Evolutionary conservation across 805 yeast genomes (phyloP).

Genomic region (Starmerella scarabaei): DNA sequence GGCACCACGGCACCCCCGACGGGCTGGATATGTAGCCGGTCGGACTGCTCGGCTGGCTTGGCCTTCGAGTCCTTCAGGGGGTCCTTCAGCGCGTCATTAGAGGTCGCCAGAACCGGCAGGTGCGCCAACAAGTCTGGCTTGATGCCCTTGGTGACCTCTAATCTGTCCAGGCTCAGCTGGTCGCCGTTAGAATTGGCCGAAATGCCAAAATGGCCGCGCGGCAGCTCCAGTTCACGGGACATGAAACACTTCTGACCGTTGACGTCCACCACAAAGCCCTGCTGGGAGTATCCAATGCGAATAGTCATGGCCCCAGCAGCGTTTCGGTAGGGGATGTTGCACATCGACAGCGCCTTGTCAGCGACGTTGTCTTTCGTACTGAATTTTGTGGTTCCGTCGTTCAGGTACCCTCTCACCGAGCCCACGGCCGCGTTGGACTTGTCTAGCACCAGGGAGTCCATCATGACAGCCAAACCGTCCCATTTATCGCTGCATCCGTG

Average conservation of each 20-base stretch:
- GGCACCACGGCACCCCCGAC: background rate
- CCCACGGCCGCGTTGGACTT: constrained; percentile 18
- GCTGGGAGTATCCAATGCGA: constrained; percentile 25
- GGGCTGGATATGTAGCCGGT: too few relatives aligned
- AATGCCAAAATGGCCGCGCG: constrained; percentile 26
- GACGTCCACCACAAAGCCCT: constrained; percentile 27
- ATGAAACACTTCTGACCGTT: constrained; percentile 30
- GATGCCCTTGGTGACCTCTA: constrained; percentile 13
- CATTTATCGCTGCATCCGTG: constrained; percentile 29
- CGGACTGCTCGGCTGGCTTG: background rate
- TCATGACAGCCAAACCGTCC: constrained; percentile 32
- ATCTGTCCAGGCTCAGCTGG: constrained; percentile 11
- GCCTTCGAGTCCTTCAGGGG: background rate
- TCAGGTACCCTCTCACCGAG: constrained; percentile 30
- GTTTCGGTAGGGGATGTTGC: constrained; percentile 28
- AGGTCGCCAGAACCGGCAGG: constrained; percentile 6
- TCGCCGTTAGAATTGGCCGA: constrained; percentile 25
- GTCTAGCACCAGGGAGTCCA: constrained; percentile 27
- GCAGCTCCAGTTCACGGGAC: constrained; percentile 26
- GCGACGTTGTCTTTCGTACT: constrained; percentile 19
- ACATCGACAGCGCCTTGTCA: constrained; percentile 27
- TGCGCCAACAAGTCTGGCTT: constrained; percentile 10
- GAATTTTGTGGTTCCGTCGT: constrained; percentile 28
- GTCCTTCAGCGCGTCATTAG: background rate
- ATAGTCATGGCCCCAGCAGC: constrained; percentile 24